These are phyloP conservation scores for Nemania sp. DNA, from an alignment of 2,329 filamentous ascomycete species.

Conservation along the genomic window DNA sequence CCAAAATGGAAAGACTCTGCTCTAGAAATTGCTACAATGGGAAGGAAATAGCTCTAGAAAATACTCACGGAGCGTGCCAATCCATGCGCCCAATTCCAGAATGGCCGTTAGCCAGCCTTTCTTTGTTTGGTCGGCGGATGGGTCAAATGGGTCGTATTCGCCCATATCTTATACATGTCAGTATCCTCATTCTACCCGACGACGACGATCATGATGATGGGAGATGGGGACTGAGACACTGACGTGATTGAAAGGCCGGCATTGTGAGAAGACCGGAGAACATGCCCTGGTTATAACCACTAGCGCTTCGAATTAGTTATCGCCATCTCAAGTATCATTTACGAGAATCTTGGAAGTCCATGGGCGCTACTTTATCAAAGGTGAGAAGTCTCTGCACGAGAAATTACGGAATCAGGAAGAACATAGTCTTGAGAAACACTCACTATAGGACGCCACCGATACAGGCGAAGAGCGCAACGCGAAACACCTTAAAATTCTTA, in stretches of 20 bases:
- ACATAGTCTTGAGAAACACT: too few relatives aligned
- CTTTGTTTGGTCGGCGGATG: slow-evolving; percentile 61
- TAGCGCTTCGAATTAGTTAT: too few relatives aligned
- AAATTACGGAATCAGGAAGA: too few relatives aligned
- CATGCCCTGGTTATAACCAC: slow-evolving; percentile 82
- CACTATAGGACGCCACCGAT: slow-evolving; percentile 73
- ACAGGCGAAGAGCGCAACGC: slow-evolving; percentile 71
- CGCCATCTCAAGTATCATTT: too few relatives aligned
- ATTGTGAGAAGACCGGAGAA: slow-evolving; percentile 76
- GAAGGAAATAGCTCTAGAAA: too few relatives aligned
- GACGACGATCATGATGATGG: too few relatives aligned
- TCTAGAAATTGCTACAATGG: too few relatives aligned
- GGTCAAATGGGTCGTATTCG: slow-evolving; percentile 61
- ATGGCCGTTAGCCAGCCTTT: slow-evolving; percentile 75
- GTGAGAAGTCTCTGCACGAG: too few relatives aligned
- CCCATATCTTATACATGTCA: slow-evolving; percentile 62
- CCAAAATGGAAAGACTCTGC: too few relatives aligned
- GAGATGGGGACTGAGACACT: slow-evolving; percentile 42
- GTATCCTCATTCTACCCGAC: background rate
- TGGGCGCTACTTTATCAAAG: too few relatives aligned
- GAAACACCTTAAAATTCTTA: slow-evolving; percentile 71
- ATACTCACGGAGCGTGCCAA: slow-evolving; percentile 79
- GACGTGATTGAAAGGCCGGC: slow-evolving; percentile 64
- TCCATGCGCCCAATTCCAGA: slow-evolving; percentile 80
- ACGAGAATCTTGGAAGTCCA: too few relatives aligned